Percentiles rank a stretch among this genome's conserved stretches.
These are phyloP conservation scores for Pythium phragmiticola DNA, from an alignment of 352 stramenopile genomes.

Conservation along the genomic window DNA sequence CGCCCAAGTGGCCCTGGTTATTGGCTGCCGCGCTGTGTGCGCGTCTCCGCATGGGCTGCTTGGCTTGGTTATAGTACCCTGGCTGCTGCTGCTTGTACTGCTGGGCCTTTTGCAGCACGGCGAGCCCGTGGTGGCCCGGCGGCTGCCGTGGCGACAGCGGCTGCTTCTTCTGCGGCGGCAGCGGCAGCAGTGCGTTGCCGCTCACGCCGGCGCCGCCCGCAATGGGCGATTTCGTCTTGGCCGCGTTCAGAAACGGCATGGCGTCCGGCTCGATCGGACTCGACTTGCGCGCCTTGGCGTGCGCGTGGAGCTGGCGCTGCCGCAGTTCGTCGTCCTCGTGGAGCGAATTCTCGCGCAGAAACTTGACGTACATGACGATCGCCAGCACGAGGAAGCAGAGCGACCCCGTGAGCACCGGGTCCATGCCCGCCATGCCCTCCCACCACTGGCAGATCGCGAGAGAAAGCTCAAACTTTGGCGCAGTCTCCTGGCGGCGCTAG, in stretches of 20 bases:
- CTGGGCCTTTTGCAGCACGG: conserved; percentile 39
- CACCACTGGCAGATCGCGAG: not conserved
- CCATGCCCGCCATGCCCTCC: conserved; percentile 42
- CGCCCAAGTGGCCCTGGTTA: conserved; percentile 21
- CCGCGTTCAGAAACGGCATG: conserved; percentile 67
- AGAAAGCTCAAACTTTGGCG: not conserved
- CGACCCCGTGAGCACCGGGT: conserved; percentile 85
- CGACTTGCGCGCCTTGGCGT: conserved; percentile 41
- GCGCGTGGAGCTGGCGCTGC: conserved; percentile 33
- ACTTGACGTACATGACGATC: conserved; percentile 89
- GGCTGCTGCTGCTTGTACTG: conserved; percentile 50
- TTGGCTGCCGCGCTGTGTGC: conserved; percentile 67
- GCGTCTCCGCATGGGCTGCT: conserved; percentile 76
- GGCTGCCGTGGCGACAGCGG: conserved; percentile 39
- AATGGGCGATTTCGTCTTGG: conserved; percentile 36
- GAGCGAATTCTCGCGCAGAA: conserved; percentile 75
- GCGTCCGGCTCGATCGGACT: conserved; percentile 64
- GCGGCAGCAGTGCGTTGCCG: conserved; percentile 20
- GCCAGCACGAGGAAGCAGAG: conserved; percentile 85
- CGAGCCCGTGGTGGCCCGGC: conserved; percentile 33
- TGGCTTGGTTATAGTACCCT: conserved; percentile 58
- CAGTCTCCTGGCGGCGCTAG: not conserved
- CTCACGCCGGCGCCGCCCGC: conserved; percentile 12
- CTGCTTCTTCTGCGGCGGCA: conserved; percentile 48
- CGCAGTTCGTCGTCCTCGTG: conserved; percentile 48